Evolutionary conservation across 495 filamentous ascomycete species (phyloP).

Genomic region (Neurospora tetrasperma): DNA sequence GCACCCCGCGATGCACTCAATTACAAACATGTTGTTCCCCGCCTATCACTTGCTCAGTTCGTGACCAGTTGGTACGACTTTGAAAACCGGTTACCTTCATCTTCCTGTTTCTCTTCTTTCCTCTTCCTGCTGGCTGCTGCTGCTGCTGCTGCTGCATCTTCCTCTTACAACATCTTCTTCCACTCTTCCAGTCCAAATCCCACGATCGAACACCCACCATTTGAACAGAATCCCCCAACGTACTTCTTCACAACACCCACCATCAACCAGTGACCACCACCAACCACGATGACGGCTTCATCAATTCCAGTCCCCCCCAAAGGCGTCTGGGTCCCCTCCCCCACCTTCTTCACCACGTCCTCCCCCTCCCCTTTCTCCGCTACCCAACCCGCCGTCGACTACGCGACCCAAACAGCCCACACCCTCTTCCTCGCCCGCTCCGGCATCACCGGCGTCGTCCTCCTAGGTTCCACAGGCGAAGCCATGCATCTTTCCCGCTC

Average conservation of each 20-base stretch:
- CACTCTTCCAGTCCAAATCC: not conserved
- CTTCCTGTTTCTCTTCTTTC: not conserved
- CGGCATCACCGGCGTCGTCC: slow-evolving; percentile 54
- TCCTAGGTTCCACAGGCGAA: slow-evolving; percentile 61
- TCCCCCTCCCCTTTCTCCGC: not conserved
- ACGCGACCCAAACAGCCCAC: slow-evolving; percentile 47
- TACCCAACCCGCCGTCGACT: slow-evolving; percentile 31
- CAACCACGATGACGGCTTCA: not conserved
- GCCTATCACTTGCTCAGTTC: not conserved
- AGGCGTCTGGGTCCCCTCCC: slow-evolving; percentile 35
- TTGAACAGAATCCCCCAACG: not conserved
- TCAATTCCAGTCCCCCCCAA: slow-evolving; percentile 19
- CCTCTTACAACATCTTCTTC: not conserved
- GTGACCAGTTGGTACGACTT: not conserved
- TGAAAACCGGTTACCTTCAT: not conserved
- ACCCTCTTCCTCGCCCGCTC: slow-evolving; percentile 50
- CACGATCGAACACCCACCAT: too few relatives aligned
- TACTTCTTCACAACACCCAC: not conserved
- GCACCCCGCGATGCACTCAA: not conserved
- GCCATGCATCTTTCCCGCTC: slow-evolving; percentile 51
- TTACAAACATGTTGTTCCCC: not conserved
- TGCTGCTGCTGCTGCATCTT: not conserved
- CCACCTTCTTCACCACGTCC: slow-evolving; percentile 31
- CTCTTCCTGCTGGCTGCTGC: not conserved
- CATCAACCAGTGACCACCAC: not conserved